phyloP scores from a whole-genome alignment of 371 early-diverging fungal species.

The Blakeslea trispora region DNA sequence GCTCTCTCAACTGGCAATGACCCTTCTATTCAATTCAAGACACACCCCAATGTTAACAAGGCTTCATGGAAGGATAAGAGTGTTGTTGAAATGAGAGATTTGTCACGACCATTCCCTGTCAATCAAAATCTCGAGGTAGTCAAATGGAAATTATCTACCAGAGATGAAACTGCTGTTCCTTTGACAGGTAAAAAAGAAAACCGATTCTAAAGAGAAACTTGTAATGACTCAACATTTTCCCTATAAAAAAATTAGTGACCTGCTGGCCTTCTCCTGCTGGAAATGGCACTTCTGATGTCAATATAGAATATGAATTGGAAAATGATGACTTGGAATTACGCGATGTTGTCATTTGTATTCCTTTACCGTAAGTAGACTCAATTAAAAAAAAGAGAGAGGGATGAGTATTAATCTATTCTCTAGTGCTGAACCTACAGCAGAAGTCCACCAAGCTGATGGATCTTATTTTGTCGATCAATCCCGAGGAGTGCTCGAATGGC shows the following conservation, averaged over 20 bases:
- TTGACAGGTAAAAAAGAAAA: constrained; percentile 65
- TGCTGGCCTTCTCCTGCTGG: constrained; percentile 97
- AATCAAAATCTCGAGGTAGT: constrained; percentile 83
- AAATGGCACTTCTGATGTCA: constrained; percentile 87
- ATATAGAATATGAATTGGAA: constrained; percentile 92
- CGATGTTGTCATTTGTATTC: constrained; percentile 87
- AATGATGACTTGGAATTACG: constrained; percentile 74
- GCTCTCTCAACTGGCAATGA: constrained; percentile 57
- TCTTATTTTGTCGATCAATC: constrained; percentile 74
- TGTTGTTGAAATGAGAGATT: constrained; percentile 81
- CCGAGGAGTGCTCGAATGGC: constrained; percentile 81
- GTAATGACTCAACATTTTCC: no score
- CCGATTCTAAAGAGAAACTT: no score
- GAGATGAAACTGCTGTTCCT: constrained; percentile 83
- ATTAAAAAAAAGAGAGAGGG: no score
- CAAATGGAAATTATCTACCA: constrained; percentile 83
- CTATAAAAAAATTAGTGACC: constrained; percentile 70
- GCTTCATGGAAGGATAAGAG: constrained; percentile 70
- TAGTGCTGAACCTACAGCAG: constrained; percentile 68
- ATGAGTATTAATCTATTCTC: no score
- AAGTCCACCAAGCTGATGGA: constrained; percentile 81
- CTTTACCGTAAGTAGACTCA: constrained; percentile 72
- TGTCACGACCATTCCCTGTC: constrained; percentile 83
- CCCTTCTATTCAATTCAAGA: constrained; percentile 80
- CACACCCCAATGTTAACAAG: constrained; percentile 98